phyloP scores from a whole-genome alignment of 176 grass and related monocot species.

The Otatea glauca region DNA sequence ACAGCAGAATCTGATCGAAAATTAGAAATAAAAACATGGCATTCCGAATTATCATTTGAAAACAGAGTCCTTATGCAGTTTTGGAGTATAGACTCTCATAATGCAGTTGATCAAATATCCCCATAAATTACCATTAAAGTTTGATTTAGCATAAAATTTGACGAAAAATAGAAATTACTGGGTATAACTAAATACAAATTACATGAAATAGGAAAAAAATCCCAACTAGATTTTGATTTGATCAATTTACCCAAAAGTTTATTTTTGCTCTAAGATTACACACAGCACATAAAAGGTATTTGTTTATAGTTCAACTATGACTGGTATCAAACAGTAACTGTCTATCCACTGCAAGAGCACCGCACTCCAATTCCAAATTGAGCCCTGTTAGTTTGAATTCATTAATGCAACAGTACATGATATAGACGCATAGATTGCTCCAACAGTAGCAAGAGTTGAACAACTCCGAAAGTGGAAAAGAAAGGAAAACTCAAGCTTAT shows the following conservation, averaged over 20 bases:
- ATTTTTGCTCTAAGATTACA: background rate
- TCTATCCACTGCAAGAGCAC: background rate
- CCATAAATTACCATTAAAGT: background rate
- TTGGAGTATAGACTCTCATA: background rate
- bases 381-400: background rate
- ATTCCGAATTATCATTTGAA: background rate
- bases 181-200: background rate
- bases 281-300: background rate
- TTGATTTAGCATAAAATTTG: background rate
- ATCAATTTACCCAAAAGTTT: background rate
- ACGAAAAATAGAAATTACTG: background rate
- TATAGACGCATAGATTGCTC: background rate
- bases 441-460: conserved; percentile 6
- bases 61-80: background rate
- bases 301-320: background rate
- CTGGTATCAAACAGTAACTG: background rate
- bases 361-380: conserved; percentile 6
- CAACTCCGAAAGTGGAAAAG: background rate
- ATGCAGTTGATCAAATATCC: background rate
- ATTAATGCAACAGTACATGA: background rate
- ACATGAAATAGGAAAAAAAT: background rate
- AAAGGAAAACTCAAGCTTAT: conserved; percentile 26
- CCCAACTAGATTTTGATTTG: background rate
- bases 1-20: background rate
- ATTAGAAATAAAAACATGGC: background rate